These are phyloP conservation scores for Chlamydomonas reinhardtii DNA, from an alignment of 163 green algal genomes.

Conservation along the genomic window DNA sequence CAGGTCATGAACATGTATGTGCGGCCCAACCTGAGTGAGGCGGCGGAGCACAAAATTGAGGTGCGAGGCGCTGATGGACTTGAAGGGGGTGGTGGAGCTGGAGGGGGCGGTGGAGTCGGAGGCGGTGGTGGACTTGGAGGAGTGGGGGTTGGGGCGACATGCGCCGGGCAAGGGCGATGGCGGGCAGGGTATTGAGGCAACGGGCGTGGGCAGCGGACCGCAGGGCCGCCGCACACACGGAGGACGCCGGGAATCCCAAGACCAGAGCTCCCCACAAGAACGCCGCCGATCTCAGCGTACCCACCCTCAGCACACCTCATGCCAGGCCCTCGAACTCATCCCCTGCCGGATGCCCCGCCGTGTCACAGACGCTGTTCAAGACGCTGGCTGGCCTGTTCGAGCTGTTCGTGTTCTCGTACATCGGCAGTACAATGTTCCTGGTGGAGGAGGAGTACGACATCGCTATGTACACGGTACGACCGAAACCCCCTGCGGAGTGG, in stretches of 20 bases:
- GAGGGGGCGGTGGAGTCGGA: background rate
- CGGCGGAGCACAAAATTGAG: constrained; percentile 33
- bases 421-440: constrained; percentile 63
- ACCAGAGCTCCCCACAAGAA: no score
- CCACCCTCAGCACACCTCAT: background rate
- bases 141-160: no score
- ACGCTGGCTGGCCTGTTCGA: constrained; percentile 69
- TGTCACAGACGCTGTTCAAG: constrained; percentile 70
- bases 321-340: background rate
- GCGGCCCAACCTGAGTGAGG: constrained; percentile 63
- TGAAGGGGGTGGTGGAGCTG: background rate
- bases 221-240: no score
- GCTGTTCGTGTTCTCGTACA: constrained; percentile 81
- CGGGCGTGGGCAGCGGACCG: no score
- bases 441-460: constrained; percentile 49
- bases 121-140: background rate
- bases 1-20: constrained; percentile 72
- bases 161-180: no score
- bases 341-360: no score
- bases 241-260: no score
- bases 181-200: no score
- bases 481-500: no score
- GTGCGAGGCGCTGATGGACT: no score
- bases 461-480: constrained; percentile 38
- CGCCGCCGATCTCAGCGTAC: no score